Evolutionary conservation across 768 basidiomycete genomes (phyloP), one percentile per base, ranked within the genome.

Genomic region (Amyloporia xantha): DNA sequence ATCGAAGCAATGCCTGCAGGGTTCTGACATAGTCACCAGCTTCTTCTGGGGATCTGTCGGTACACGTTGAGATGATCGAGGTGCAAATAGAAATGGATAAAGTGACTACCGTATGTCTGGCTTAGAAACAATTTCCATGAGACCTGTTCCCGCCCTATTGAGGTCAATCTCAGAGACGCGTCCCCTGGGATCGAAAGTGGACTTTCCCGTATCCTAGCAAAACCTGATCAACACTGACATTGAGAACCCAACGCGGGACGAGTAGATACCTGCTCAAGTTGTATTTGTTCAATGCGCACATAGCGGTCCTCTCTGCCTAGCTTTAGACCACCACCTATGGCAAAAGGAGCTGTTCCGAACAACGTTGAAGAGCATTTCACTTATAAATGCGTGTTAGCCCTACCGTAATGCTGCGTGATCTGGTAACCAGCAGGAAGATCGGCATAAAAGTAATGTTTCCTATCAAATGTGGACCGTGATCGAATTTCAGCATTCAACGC

Each of bases 391-490:
- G n/a, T n/a, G n/a, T n/a, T n/a, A 5, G 19, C 44, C 55, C 12
- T 52, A 91, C 91, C 79, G 66, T 98, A 96, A 54, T 91, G 87
- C 62, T 98, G 94, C 0, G 94, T 99, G 53, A 99, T 95, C 68
- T 99, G 96, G 66, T 93, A 98, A 0, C 95, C 95, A 3, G 86
- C 75, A 0, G 96, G 93, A 28, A 96, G 75, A 65, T 98, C 96
- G 4, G 90, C 78, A 61, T 99, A 98, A 66, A 97, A 97, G 64
- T 99, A 99, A 64, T 98, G 96, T 63, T 99, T 99, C 55, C 96
- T 74, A 66, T 98, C 96, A 58, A 98, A 98, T 0, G 88, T 76
- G 0, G 91, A 95, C 17, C 75, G 72, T 0, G 56, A 54, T 54
- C 88, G 88, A 44, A 95, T 72, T 4, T 75, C 54, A 12, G 81